Base-by-base conservation (phyloP, 2,329 filamentous ascomycete genomes). In the Zymoseptoria ardabiliae region DNA sequence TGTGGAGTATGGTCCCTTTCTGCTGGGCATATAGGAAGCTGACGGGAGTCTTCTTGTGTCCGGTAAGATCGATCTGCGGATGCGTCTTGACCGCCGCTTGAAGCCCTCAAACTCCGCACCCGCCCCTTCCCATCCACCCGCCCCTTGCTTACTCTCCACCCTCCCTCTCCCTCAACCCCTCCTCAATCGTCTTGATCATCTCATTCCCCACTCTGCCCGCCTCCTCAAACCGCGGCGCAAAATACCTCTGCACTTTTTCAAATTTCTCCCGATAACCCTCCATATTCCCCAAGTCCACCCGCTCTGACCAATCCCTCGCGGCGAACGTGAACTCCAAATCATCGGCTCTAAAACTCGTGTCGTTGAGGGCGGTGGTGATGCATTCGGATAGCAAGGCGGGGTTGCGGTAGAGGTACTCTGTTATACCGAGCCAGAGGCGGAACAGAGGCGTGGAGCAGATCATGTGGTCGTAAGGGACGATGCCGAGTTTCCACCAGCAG, bases 401-500 rank as follows among this genome's bases (percentile, higher is more conserved):
- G 69, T 92, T 91, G 65, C 91, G 87, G 79, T 97, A 99, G 45
- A 99, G 81, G 72, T 96, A 93, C 76, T 99, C 94, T 0, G 92
- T 93, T n/a, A 97, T 95, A 58, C 94, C 94, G 35, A 99, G 83
- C 85, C 94, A 97, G 65, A 99, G 85, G 55, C 94, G 89, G 79
- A 99, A 99, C 53, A 97, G 84, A 54, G 94, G 94, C 48, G 94
- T 99, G 57, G 91, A 96, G 78, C 94, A 99, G 67, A 99, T 95
- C 92, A 99, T 99, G 79, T 99, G 95, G 75, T 99, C 93, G 74
- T 99, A 99, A 0, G 94, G 94, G 53, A 95, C 89, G 69, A 97
- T 99, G 35, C 86, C 89, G 52, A 97, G 82, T 66, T 90, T 90
- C 72, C 90, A 94, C 94, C 94, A 99, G 77, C 93, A 97, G 77